Base-by-base conservation (phyloP, 441 rosid species). In the Mallotus japonicus region DNA sequence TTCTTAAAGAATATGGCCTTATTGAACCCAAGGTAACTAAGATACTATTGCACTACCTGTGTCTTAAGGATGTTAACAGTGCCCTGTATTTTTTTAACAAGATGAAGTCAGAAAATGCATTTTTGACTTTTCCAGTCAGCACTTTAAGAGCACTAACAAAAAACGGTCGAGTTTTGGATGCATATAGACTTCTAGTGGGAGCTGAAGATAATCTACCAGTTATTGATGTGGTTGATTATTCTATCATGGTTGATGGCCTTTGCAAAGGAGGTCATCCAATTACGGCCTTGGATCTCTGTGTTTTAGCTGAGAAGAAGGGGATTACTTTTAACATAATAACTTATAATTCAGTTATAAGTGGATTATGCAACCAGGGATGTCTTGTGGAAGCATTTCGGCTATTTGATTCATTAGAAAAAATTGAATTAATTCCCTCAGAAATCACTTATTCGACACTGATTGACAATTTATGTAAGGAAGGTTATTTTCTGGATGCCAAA, bases 381-480 rank as follows among this genome's bases (percentile, higher is more conserved):
- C 86, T 92, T 74, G 72, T 85, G 78, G 97, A 92, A 83, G 99
- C 99, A 77, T 88, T 90, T 72, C 89, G 92, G 64, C 80, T 95
- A 54, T 95, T 87, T 81, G 93, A 92, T 81, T 89, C 94, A 6
- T 80, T 95, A 51, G 97, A 90, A 76, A 87, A 78, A 54, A 83
- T 85, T 34, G 80, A 83, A 66, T 76, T 87, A 82, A 74, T 69
- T 74, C 92, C 97, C 10, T 90, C 97, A 34, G 80, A 67, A 46
- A 82, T 89, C 73, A 90, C 93, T 51, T 90, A 86, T 49, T 83
- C 86, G 17, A 87, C 80, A 28, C 78, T 95, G 72, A 87, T 95
- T 78, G 91, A 88, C 75, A 83, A 64, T 71, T 80, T 91, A 80
- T 89, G 91, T 78, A 89, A 89, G 83, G 85, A 83, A 74, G 90